Percentiles rank a stretch among this genome's conserved stretches.
Conservation (phyloP, 129 eudicot species). For the Flaveria brownii region DNA sequence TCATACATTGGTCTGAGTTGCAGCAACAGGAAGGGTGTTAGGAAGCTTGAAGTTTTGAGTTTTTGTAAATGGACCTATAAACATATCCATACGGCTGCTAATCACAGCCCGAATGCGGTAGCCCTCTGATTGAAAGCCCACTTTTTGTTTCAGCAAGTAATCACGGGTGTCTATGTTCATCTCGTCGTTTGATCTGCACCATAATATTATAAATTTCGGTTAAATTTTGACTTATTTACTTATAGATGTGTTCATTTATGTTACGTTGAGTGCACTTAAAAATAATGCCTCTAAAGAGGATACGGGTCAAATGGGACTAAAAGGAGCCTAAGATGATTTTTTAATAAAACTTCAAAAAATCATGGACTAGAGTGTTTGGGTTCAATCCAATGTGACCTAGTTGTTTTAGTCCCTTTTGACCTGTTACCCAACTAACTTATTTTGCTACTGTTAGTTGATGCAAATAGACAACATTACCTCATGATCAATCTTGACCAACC, state of each 20-base stretch:
- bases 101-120: constrained; percentile 45
- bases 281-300: not conserved
- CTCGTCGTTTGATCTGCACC: constrained; percentile 51
- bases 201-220: not conserved
- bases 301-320: not conserved
- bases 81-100: constrained; percentile 64
- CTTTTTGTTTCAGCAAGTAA: constrained; percentile 43
- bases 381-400: too few species aligned
- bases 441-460: not conserved
- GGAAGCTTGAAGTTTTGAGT: constrained; percentile 56
- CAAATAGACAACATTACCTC: constrained; percentile 45
- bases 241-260: not conserved
- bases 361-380: too few species aligned
- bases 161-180: constrained; percentile 40
- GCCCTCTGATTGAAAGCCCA: constrained; percentile 37
- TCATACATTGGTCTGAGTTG: constrained; percentile 19
- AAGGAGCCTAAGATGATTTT: not conserved
- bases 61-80: constrained; percentile 29
- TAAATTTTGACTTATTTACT: not conserved
- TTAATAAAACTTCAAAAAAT: not conserved
- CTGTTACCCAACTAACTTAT: not conserved
- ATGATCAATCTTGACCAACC: constrained; percentile 56
- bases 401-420: too few species aligned
- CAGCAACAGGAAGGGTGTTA: constrained; percentile 41
- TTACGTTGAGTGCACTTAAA: not conserved